Conservation (phyloP, 2,329 filamentous ascomycete genomes). For the Exserohilum rostratum region DNA sequence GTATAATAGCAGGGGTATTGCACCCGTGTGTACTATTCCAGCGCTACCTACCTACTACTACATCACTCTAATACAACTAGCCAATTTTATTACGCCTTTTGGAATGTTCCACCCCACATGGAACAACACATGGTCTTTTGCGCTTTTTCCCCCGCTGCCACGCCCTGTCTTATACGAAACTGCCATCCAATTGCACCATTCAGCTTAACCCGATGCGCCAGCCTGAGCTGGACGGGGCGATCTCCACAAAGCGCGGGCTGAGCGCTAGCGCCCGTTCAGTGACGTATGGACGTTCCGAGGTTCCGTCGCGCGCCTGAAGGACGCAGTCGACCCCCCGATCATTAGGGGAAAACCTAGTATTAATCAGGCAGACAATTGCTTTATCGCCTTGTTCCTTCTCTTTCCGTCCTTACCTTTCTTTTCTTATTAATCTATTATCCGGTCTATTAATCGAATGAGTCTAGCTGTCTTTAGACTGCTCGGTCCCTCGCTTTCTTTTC, state of each 20-base stretch:
- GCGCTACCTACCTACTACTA: no score
- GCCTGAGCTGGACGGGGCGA: background rate
- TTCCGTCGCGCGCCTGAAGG: constrained; percentile 9
- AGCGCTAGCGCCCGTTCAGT: constrained; percentile 25
- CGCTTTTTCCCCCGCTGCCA: no score
- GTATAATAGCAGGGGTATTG: no score
- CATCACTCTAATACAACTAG: no score
- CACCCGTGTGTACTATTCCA: no score
- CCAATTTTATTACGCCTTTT: no score
- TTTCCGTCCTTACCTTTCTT: background rate
- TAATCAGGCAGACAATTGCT: background rate
- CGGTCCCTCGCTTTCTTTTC: background rate
- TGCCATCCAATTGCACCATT: background rate
- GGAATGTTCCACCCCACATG: no score
- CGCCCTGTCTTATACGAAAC: background rate
- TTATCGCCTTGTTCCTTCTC: background rate
- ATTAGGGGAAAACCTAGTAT: background rate
- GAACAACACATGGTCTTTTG: no score
- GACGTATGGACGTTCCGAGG: constrained; percentile 26
- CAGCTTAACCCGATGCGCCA: constrained; percentile 4
- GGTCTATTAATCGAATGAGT: constrained; percentile 1
- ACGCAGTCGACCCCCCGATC: background rate
- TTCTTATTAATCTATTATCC: background rate
- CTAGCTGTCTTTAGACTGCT: constrained; percentile 8
- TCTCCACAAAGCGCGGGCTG: constrained; percentile 20